A percentile compares a stretch with the other conserved stretches of the same genome.
Evolutionary conservation across 78 protist genomes (phyloP).

Genomic region (Bodo saltans): DNA sequence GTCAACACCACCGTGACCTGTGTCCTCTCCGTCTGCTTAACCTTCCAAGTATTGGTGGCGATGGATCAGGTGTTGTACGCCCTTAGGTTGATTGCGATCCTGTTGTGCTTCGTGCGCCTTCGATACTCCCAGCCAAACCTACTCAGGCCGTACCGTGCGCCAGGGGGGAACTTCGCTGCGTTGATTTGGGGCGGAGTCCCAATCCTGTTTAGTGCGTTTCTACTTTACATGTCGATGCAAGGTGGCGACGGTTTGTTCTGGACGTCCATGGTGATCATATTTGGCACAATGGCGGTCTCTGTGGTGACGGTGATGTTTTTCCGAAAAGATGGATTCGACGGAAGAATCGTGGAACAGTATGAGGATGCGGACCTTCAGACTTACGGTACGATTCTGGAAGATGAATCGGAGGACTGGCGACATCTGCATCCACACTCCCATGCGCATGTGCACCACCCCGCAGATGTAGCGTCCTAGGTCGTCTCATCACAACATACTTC

Average conservation of each 20-base stretch:
- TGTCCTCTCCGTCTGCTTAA: not conserved
- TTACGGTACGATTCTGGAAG: not conserved
- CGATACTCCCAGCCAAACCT: not conserved
- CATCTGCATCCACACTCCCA: not conserved
- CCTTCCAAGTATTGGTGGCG: not conserved
- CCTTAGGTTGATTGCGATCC: not conserved
- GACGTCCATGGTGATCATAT: not conserved
- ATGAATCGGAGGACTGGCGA: not conserved
- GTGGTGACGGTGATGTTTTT: not conserved
- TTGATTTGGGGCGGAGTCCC: not conserved
- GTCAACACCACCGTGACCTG: not conserved
- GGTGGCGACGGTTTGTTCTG: not conserved
- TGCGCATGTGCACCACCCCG: not conserved
- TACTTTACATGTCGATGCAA: not conserved
- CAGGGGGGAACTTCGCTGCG: constrained; percentile 2
- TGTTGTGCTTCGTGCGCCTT: not conserved
- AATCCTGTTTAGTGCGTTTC: not conserved
- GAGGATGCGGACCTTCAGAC: not conserved
- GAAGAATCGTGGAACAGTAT: not conserved
- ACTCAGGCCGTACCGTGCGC: not conserved
- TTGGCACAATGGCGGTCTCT: not conserved
- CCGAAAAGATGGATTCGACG: not conserved
- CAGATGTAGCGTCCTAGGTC: not conserved
- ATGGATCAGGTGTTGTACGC: constrained; percentile 23
- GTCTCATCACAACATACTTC: not conserved